Evolutionary conservation across 1,284 basidiomycete species (phyloP).

Genomic region (Sanghuangporus baumii): DNA sequence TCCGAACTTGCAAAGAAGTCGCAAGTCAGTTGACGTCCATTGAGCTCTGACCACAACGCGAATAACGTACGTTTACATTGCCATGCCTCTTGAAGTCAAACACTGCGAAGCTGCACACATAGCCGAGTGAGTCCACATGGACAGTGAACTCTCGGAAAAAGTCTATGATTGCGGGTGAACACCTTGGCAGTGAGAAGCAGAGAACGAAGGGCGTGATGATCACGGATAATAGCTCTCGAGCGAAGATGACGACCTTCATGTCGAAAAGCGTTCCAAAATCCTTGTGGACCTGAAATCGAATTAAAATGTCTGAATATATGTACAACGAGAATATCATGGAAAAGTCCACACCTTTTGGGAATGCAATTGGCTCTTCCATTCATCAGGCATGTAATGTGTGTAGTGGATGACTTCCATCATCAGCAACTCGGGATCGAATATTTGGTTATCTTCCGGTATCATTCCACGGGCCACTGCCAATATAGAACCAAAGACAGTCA

Average conservation of each 20-base stretch:
- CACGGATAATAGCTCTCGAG: slow-evolving; percentile 85
- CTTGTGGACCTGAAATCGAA: slow-evolving; percentile 63
- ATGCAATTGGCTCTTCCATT: slow-evolving; percentile 88
- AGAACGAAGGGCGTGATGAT: slow-evolving; percentile 92
- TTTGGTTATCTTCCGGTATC: slow-evolving; percentile 90
- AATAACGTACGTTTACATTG: slow-evolving; percentile 63
- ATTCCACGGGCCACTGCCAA: slow-evolving; percentile 89
- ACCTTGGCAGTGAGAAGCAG: slow-evolving; percentile 86
- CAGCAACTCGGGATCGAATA: slow-evolving; percentile 90
- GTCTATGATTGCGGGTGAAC: slow-evolving; percentile 86
- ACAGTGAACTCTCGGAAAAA: slow-evolving; percentile 97
- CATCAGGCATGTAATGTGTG: slow-evolving; percentile 92
- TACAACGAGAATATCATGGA: slow-evolving; percentile 1
- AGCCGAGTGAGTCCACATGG: slow-evolving; percentile 93
- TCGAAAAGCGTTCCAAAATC: slow-evolving; percentile 87
- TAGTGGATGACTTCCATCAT: slow-evolving; percentile 89
- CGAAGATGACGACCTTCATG: slow-evolving; percentile 84
- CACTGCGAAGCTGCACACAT: slow-evolving; percentile 96
- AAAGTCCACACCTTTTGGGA: slow-evolving; percentile 63
- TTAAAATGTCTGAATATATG: slow-evolving; percentile 9
- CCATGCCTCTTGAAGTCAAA: slow-evolving; percentile 95
- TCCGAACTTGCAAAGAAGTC: slow-evolving; percentile 51
- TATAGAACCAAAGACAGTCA: slow-evolving; percentile 83
- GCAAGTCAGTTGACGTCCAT: slow-evolving; percentile 10
- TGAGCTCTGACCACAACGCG: background rate